Conservation (phyloP, 2,329 filamentous ascomycete genomes). For the Metarhizium humberi region DNA sequence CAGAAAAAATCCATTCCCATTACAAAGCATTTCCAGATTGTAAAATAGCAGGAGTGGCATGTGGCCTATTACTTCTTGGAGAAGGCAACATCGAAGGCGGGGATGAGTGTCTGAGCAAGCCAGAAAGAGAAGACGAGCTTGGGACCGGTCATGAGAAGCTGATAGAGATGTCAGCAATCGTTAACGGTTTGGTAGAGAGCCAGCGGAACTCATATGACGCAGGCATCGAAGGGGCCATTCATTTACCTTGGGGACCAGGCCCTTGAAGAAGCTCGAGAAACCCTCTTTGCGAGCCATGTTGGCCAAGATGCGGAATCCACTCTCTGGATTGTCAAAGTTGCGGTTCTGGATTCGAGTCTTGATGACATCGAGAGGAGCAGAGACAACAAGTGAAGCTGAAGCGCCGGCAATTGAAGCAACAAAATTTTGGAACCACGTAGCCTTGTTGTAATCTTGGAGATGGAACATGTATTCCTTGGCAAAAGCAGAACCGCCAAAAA, state of each 20-base stretch:
- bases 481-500: constrained; percentile 95
- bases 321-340: constrained; percentile 97
- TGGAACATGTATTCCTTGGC: constrained; percentile 94
- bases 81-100: constrained; percentile 61
- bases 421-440: constrained; percentile 93
- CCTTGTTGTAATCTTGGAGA: constrained; percentile 90
- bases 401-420: constrained; percentile 92
- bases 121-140: constrained; percentile 99
- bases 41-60: background rate
- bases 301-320: constrained; percentile 79
- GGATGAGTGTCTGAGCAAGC: constrained; percentile 96
- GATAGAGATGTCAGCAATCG: constrained; percentile 5
- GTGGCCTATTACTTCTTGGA: background rate
- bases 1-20: background rate
- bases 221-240: background rate
- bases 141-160: constrained; percentile 95
- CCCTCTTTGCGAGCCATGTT: constrained; percentile 95
- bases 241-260: constrained; percentile 73
- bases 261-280: constrained; percentile 87
- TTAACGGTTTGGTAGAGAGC: background rate
- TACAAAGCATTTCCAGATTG: background rate
- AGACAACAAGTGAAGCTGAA: constrained; percentile 88
- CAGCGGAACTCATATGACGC: background rate
- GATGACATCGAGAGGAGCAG: constrained; percentile 93
- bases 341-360: constrained; percentile 98